Evolutionary conservation across 106 monocot genomes (phyloP).

Genomic region (Ottelia alismoides): DNA sequence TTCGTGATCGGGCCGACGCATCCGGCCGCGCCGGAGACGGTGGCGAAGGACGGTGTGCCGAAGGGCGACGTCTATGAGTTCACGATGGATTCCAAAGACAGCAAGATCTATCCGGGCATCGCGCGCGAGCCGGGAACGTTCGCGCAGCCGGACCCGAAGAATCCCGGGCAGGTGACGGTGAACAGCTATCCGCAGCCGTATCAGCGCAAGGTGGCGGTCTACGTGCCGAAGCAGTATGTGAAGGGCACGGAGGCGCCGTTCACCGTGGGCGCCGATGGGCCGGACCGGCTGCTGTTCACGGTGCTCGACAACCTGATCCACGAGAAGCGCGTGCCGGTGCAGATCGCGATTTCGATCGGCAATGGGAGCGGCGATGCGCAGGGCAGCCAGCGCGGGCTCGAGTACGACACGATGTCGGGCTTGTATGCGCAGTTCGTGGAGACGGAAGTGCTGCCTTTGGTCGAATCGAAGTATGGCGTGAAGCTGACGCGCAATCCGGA

Average conservation of each 20-base stretch:
- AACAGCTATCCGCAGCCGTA: background rate
- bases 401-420: background rate
- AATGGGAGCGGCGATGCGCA: background rate
- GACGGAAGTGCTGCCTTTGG: background rate
- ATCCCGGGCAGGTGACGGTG: background rate
- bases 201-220: background rate
- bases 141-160: background rate
- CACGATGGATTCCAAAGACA: background rate
- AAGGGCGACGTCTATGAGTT: background rate
- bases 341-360: background rate
- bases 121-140: background rate
- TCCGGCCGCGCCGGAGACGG: background rate
- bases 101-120: constrained; percentile 1
- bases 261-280: background rate
- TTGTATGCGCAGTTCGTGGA: background rate
- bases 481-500: background rate
- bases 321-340: background rate
- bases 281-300: background rate
- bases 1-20: no score
- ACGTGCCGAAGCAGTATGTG: background rate
- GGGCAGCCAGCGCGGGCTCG: background rate
- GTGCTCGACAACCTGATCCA: background rate
- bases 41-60: background rate
- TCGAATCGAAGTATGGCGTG: background rate
- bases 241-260: background rate